Base-by-base conservation (phyloP, 495 filamentous ascomycete species). In the Xylaria venustula region DNA sequence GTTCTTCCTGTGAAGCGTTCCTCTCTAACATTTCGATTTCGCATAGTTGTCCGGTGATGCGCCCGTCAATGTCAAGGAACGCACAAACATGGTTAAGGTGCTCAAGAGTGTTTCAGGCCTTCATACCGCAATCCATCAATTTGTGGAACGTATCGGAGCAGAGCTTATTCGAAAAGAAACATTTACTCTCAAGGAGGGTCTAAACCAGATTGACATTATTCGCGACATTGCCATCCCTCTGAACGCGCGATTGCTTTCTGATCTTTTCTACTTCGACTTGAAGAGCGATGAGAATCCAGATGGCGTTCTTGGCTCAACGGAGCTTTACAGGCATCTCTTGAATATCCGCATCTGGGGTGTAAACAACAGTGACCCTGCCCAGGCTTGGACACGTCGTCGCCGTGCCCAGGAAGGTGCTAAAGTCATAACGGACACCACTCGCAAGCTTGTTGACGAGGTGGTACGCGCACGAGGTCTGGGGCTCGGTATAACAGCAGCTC, bases 151-250 rank as follows among this genome's bases (percentile, higher is more conserved):
- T 28, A 82, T 81, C 17, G 91, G 88, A 7, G 59, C 78, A 14
- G 75, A 84, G 45, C 74, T 92, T 20, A 78, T 93, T 64, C 73
- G 81, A 3, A 80, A 85, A 55, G 84, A 88, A 61, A 79, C 80
- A 11, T 86, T 84, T 71, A 60, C 53, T 14, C 58, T 77, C 11
- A 63, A 70, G 28, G 81, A 84, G 46, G 72, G 83, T 1, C 78
- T 81, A 34, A 83, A 87, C 68, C 86, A 89, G 73, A 78, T 92
- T 40, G 89, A 92, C 62, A 81, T 90, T 49, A 85, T 88, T 25
- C 82, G 87, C 46, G 89, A 91, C 67, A 78, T 91, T 47, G 87
- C 86, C 47, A 90, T 74, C 49, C 72, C 72, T 4, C 41, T 74
- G 40, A 69, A 66, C 20, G 68, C 72, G 9, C 67, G 64, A 54